A percentile compares a stretch with the other conserved stretches of the same genome.
Conservation (phyloP, 2,329 filamentous ascomycete species). For the Stromatinia cepivora region DNA sequence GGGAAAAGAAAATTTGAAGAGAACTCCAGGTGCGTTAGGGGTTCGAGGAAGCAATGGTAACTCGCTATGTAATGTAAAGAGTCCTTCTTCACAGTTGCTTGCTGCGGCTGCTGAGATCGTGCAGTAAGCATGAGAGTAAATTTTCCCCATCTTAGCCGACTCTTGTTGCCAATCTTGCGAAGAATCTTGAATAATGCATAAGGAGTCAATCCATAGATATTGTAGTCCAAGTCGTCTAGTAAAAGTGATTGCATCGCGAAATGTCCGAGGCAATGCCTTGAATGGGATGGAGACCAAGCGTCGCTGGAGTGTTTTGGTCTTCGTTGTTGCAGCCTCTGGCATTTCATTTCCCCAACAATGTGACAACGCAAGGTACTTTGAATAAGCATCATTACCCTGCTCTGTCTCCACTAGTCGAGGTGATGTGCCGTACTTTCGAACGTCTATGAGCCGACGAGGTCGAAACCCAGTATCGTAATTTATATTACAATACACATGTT, state of each 20-base stretch:
- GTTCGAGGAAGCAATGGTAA: background rate
- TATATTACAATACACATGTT: constrained; percentile 24
- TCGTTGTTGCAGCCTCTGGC: constrained; percentile 23
- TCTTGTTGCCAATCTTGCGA: constrained; percentile 30
- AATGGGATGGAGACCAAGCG: constrained; percentile 22
- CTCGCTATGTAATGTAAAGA: constrained; percentile 19
- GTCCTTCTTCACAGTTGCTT: constrained; percentile 8
- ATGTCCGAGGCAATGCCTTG: constrained; percentile 13
- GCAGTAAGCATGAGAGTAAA: constrained; percentile 27
- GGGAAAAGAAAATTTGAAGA: constrained; percentile 1
- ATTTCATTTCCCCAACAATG: constrained; percentile 25
- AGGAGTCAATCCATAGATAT: constrained; percentile 21
- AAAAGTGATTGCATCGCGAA: constrained; percentile 20
- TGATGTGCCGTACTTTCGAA: constrained; percentile 19
- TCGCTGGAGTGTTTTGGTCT: constrained; percentile 9
- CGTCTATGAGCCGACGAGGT: constrained; percentile 28
- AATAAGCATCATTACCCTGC: background rate
- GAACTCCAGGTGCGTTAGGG: background rate
- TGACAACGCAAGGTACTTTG: constrained; percentile 22
- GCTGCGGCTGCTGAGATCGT: constrained; percentile 26
- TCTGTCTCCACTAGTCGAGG: constrained; percentile 22
- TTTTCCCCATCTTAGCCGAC: constrained; percentile 27
- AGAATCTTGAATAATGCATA: constrained; percentile 22
- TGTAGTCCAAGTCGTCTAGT: constrained; percentile 18
- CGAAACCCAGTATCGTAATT: constrained; percentile 25